phyloP scores from a whole-genome alignment of 805 yeast genomes.

The Myxozyma lipomycoides region DNA sequence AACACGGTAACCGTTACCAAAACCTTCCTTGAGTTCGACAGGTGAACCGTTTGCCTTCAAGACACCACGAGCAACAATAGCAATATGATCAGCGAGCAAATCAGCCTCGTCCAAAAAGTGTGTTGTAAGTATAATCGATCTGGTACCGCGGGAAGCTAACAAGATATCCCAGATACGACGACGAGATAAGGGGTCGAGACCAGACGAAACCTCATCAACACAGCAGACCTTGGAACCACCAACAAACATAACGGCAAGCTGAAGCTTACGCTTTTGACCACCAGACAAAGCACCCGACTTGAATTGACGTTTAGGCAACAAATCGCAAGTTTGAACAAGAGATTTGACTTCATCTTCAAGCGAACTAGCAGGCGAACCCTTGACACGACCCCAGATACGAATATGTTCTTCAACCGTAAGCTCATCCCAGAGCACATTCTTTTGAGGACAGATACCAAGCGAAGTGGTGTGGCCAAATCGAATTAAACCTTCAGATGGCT shows the following conservation, averaged over 20 bases:
- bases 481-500: slow-evolving; percentile 32
- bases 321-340: slow-evolving; percentile 35
- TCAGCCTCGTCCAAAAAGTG: slow-evolving; percentile 41
- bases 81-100: slow-evolving; percentile 37
- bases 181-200: slow-evolving; percentile 38
- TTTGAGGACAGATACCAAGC: slow-evolving; percentile 39
- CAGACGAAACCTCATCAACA: slow-evolving; percentile 41
- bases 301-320: slow-evolving; percentile 30
- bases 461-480: slow-evolving; percentile 28
- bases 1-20: slow-evolving; percentile 37
- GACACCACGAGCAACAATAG: slow-evolving; percentile 36
- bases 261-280: slow-evolving; percentile 39
- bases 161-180: slow-evolving; percentile 40
- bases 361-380: slow-evolving; percentile 30
- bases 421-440: slow-evolving; percentile 38
- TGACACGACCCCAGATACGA: slow-evolving; percentile 36
- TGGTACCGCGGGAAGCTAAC: slow-evolving; percentile 33
- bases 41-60: slow-evolving; percentile 37
- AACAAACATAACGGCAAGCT: slow-evolving; percentile 38
- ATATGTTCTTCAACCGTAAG: slow-evolving; percentile 38
- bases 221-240: slow-evolving; percentile 39
- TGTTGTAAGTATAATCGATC: slow-evolving; percentile 36
- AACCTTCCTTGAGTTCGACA: slow-evolving; percentile 35
- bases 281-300: slow-evolving; percentile 34
- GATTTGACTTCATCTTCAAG: slow-evolving; percentile 23